These are phyloP conservation scores for Polychaeton citri DNA, from an alignment of 2,329 filamentous ascomycete species.

Conservation along the genomic window DNA sequence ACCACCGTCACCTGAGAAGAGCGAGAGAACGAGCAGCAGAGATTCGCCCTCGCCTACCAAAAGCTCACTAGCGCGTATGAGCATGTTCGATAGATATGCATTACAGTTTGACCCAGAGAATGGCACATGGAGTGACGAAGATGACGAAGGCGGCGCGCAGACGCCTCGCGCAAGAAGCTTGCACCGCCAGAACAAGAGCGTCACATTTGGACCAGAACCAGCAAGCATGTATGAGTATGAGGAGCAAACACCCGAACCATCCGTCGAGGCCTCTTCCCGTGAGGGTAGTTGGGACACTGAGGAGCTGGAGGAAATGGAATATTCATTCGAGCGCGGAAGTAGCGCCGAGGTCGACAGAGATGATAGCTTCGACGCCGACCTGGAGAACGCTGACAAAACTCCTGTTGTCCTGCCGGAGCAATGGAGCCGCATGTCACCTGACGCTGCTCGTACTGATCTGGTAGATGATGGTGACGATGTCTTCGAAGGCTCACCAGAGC, in stretches of 20 bases:
- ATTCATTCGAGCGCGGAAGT: constrained; percentile 46
- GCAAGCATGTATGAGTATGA: constrained; percentile 97
- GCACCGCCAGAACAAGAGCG: constrained; percentile 84
- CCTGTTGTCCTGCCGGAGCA: constrained; percentile 95
- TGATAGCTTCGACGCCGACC: constrained; percentile 88
- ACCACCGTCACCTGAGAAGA: constrained; percentile 37
- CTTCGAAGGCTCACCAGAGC: constrained; percentile 42
- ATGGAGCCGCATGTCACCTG: constrained; percentile 70
- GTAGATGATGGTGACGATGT: constrained; percentile 48
- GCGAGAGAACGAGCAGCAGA: constrained; percentile 33
- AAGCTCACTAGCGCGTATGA: constrained; percentile 64
- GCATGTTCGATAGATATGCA: constrained; percentile 44
- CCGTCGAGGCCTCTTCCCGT: constrained; percentile 68
- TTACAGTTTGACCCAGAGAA: constrained; percentile 50
- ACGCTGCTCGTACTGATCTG: constrained; percentile 42
- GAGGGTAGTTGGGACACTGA: constrained; percentile 84
- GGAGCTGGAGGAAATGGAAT: constrained; percentile 59
- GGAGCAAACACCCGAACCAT: constrained; percentile 93
- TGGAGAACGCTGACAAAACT: constrained; percentile 94
- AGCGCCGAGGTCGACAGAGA: constrained; percentile 46
- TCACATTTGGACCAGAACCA: constrained; percentile 88
- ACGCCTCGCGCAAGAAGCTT: constrained; percentile 46
- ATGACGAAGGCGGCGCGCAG: constrained; percentile 32
- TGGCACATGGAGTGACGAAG: constrained; percentile 53
- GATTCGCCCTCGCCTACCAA: constrained; percentile 65